phyloP scores from a whole-genome alignment of 1,139 yeast species.

The Arxiozyma heterogenica region DNA sequence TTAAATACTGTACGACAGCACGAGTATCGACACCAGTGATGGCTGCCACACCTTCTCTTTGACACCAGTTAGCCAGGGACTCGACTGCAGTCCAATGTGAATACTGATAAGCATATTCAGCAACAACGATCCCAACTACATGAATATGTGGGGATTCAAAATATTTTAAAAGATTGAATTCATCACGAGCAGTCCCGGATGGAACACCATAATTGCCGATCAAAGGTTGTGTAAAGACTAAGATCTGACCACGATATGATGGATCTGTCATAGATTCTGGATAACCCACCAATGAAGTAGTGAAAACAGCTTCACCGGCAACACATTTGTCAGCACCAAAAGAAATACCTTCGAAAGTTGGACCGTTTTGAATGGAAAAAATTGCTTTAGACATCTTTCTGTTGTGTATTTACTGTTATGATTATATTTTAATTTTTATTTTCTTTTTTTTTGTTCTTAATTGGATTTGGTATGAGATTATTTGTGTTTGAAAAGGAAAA shows the following conservation, averaged over 20 bases:
- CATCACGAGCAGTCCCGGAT: slow-evolving; percentile 67
- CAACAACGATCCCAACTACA: slow-evolving; percentile 92
- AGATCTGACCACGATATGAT: slow-evolving; percentile 88
- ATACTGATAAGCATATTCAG: slow-evolving; percentile 89
- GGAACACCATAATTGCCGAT: slow-evolving; percentile 99
- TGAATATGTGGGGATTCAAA: slow-evolving; percentile 88
- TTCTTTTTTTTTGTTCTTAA: slow-evolving; percentile 5
- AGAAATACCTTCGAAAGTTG: slow-evolving; percentile 84
- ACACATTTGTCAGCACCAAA: slow-evolving; percentile 90
- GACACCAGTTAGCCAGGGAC: slow-evolving; percentile 90
- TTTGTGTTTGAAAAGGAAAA: too few relatives aligned
- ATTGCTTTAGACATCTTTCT: slow-evolving; percentile 43
- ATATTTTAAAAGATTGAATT: slow-evolving; percentile 74
- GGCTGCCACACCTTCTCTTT: slow-evolving; percentile 93
- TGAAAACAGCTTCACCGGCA: slow-evolving; percentile 95
- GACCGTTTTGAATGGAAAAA: slow-evolving; percentile 85
- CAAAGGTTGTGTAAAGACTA: slow-evolving; percentile 93
- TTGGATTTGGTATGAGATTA: too few relatives aligned
- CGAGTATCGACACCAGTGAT: slow-evolving; percentile 96
- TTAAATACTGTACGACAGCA: slow-evolving; percentile 79
- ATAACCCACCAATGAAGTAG: slow-evolving; percentile 94
- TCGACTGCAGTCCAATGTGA: slow-evolving; percentile 99
- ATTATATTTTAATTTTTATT: slow-evolving; percentile 2
- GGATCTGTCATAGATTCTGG: slow-evolving; percentile 99
- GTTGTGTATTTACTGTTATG: too few relatives aligned